Conservation (phyloP, 208 protist species). For the Leishmania amazonensis region DNA sequence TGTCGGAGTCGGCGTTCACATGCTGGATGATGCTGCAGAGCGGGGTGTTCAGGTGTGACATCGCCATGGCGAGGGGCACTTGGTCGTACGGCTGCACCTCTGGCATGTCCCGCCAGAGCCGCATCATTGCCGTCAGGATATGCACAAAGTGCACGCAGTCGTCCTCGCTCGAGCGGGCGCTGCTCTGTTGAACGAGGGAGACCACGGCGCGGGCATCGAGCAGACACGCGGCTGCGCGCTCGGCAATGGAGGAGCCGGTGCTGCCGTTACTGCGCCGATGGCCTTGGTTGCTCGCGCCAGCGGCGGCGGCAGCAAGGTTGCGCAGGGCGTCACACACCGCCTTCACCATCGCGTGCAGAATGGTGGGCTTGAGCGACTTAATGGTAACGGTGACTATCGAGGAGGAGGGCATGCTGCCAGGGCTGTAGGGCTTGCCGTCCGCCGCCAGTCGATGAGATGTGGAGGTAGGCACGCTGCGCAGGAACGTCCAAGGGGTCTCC, state of each 20-base stretch:
- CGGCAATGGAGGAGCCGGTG: conserved; percentile 3
- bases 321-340: conserved; percentile 29
- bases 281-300: background rate
- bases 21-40: conserved; percentile 61
- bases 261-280: background rate
- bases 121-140: conserved; percentile 57
- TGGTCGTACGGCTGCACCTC: conserved; percentile 59
- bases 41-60: conserved; percentile 71
- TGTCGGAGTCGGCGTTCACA: conserved; percentile 25
- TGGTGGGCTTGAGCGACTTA: conserved; percentile 32
- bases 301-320: background rate
- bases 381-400: conserved; percentile 34
- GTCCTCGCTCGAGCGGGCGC: conserved; percentile 27
- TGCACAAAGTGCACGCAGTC: conserved; percentile 49
- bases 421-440: conserved; percentile 2
- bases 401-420: conserved; percentile 10
- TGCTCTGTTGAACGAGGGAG: conserved; percentile 42
- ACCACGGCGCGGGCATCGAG: conserved; percentile 70
- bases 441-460: conserved; percentile 10
- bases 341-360: conserved; percentile 31
- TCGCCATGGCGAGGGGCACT: conserved; percentile 64
- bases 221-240: conserved; percentile 37
- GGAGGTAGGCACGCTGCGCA: conserved; percentile 31
- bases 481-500: conserved; percentile 27
- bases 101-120: conserved; percentile 68